Base-by-base conservation (phyloP, 2,329 filamentous ascomycete genomes). In the Tolypocladium nubicola region DNA sequence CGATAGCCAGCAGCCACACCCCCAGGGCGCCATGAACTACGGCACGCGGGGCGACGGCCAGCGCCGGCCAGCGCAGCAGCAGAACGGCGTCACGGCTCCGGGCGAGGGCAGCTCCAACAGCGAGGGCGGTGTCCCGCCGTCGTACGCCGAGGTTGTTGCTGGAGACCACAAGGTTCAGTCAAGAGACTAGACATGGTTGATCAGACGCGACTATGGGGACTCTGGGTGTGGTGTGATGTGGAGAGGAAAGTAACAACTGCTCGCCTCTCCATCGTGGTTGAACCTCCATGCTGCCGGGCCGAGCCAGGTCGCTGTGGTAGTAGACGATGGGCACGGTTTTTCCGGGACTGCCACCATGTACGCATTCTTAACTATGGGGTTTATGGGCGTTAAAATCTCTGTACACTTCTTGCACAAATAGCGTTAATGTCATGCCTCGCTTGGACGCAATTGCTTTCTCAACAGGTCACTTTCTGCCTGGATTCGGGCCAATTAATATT, bases 141-240 rank as follows among this genome's bases (percentile, higher is more conserved):
- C 87, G 16, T 97, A 97, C 71, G 88, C 89, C 19, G 90, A 97
- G 73, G 93, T 90, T 53, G 87, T 97, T 59, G 87, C 86, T 66
- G 91, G 90, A 1, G 93, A 97, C 69, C 76, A 97, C 73, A 97
- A 97, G 81, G 79, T 97, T 54, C 94, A 97, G 79, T 65, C 68
- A 11, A 62, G 62, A 23, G 66, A 70, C 5, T 72, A 71, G 57
- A 58, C 23, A 4, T 4, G 4, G 23, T 14, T 33, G 40, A 13
- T 6, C 38, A 3, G 8, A 35, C 7, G 2, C 33, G 14, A 4
- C 3, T 30, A 3, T 2, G 10, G 19, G 10, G 10, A 14, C n/a
- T 4, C 2, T 14, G 16, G 38, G 37, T 38, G 37, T n/a, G 30
- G 9, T 33, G 47, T 35, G 19, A 2, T 8, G 8, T 21, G 47